Evolutionary conservation across 2,329 filamentous ascomycete species (phyloP).

Genomic region (Beauveria caledonica): DNA sequence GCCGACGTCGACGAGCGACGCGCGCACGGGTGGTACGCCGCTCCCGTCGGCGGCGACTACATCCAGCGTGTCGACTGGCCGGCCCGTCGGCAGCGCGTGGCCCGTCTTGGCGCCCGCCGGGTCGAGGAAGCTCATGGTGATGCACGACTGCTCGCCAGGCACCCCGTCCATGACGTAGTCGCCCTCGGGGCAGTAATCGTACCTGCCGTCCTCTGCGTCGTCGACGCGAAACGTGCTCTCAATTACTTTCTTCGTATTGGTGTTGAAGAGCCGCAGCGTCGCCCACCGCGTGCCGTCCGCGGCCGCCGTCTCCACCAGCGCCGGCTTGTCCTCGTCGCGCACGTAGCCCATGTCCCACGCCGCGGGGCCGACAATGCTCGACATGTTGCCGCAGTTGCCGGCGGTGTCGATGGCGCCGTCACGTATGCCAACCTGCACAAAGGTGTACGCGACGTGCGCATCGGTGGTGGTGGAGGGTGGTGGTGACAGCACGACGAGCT

Average conservation of each 20-base stretch:
- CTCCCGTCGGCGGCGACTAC: constrained; percentile 13
- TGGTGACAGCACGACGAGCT: constrained; percentile 55
- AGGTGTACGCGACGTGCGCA: constrained; percentile 60
- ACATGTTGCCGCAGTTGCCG: constrained; percentile 73
- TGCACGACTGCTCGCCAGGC: constrained; percentile 45
- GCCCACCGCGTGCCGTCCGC: constrained; percentile 24
- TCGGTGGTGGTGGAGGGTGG: not conserved
- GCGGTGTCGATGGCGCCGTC: constrained; percentile 54
- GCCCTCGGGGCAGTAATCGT: constrained; percentile 28
- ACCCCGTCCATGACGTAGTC: constrained; percentile 58
- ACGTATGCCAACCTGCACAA: constrained; percentile 59
- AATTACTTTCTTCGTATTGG: constrained; percentile 61
- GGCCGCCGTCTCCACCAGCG: constrained; percentile 14
- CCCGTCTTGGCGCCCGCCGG: constrained; percentile 59
- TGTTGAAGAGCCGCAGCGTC: constrained; percentile 57
- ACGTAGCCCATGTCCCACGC: constrained; percentile 26
- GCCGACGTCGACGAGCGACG: constrained; percentile 54
- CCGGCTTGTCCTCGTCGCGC: constrained; percentile 6
- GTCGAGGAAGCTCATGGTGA: constrained; percentile 53
- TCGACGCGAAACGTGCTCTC: constrained; percentile 46
- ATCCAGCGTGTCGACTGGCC: constrained; percentile 40
- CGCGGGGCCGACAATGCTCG: constrained; percentile 52
- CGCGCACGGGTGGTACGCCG: constrained; percentile 26
- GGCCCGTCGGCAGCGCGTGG: constrained; percentile 41
- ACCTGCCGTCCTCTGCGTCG: constrained; percentile 23